Evolutionary conservation across 495 filamentous ascomycete species (phyloP), one percentile per base, ranked within the genome.

Genomic region (Friedmanniomyces endolithicus): DNA sequence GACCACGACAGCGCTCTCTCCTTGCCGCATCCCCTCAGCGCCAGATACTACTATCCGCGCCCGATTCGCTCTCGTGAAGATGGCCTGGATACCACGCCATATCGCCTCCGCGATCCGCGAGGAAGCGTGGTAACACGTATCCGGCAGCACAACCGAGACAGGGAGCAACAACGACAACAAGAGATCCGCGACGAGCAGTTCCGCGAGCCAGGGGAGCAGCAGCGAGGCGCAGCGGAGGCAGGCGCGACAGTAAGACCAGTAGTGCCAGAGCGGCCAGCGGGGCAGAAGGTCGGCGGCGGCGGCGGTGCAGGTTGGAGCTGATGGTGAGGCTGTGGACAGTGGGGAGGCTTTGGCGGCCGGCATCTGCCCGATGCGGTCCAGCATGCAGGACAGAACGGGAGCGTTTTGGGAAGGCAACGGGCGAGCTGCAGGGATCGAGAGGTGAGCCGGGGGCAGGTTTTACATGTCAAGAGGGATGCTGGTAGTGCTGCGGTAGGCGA

Each of bases 1-100:
- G 41, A 81, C 60, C 23, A 80, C 75, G 53, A 82, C 72, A 47
- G 76, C 77, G 24, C 72, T 75, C 62, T 81, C 78, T 20, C 64
- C 66, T 23, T 57, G 31, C 0, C 71, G 75, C 11, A 79, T 65
- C 6, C 52, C 50, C 53, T 75, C 71, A 0, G 40, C 47, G 17
- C 72, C 76, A 22, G 78, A 78, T 35, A 74, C 58, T 41, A 65
- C 73, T 58, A 81, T 77, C 47, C 61, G 49, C 17, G 73, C 75
- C 20, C 69, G 67, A 57, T 81, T 79, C 60, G 57, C 58, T 22
- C 52, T 55, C 56, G 73, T 71, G 62, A 79, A 80, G 53, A 79
- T 72, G 47, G 55, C 25, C 61, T 80, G 77, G 46, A 81, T 72
- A 59, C 74, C 76, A 41, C 50, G 55, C 79, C 75, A 81, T 45